phyloP scores from a whole-genome alignment of 2,329 filamentous ascomycete species.

The Biscogniauxia sp. region DNA sequence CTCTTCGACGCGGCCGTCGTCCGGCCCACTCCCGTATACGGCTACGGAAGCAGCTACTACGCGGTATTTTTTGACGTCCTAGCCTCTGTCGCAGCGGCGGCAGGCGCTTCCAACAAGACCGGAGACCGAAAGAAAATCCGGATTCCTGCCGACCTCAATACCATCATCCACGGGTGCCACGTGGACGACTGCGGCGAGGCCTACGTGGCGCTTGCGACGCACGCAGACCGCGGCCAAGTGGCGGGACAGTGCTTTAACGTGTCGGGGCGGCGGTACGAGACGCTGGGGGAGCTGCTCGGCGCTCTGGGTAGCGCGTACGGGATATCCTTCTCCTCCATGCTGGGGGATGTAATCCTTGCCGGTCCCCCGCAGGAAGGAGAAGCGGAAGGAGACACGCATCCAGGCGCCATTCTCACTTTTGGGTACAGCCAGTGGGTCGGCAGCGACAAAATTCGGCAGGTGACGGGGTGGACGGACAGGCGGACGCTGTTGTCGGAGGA shows the following conservation, averaged over 20 bases:
- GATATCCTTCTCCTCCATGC: slow-evolving; percentile 8
- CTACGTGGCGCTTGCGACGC: slow-evolving; percentile 43
- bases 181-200: slow-evolving; percentile 50
- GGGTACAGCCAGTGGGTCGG: slow-evolving; percentile 42
- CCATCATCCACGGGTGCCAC: slow-evolving; percentile 46
- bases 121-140: slow-evolving; percentile 22
- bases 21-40: slow-evolving; percentile 47
- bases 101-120: not conserved
- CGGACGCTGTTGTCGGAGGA: slow-evolving; percentile 37
- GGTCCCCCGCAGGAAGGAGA: not conserved
- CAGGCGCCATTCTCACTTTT: slow-evolving; percentile 27
- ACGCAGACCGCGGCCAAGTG: slow-evolving; percentile 32
- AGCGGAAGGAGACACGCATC: not conserved
- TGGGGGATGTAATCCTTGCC: slow-evolving; percentile 1
- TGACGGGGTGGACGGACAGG: slow-evolving; percentile 41
- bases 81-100: slow-evolving; percentile 18
- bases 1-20: slow-evolving; percentile 43
- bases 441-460: slow-evolving; percentile 38
- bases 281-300: slow-evolving; percentile 36
- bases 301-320: slow-evolving; percentile 42
- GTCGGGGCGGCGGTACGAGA: slow-evolving; percentile 44
- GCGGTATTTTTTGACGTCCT: slow-evolving; percentile 37
- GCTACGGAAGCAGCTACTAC: slow-evolving; percentile 44
- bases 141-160: slow-evolving; percentile 35
- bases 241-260: slow-evolving; percentile 45